Base-by-base conservation (phyloP, 371 early-diverging fungal species). In the Lichtheimia hyalospora region DNA sequence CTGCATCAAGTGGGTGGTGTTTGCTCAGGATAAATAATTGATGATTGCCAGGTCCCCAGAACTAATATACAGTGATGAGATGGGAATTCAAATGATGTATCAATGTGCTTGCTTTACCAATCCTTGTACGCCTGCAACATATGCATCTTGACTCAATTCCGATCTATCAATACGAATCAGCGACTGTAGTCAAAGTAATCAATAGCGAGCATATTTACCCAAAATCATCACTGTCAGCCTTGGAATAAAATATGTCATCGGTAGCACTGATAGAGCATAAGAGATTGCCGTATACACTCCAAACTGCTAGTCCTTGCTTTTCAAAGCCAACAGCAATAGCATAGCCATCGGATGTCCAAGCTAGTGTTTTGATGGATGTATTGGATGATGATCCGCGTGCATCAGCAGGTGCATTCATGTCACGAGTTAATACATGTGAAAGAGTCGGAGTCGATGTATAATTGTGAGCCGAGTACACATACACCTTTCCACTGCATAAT, bases 271-370 rank as follows among this genome's bases (percentile, higher is more conserved):
- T 81, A 28, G 85, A 77, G 54, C 85, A 84, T 5, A 94, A 61
- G n/a, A 88, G 67, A 3, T 80, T 70, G 6, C 94, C 94, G 67
- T 84, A 94, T 2, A 88, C 88, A 74, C 91, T 92, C 91, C 92
- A 92, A 3, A 92, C 70, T 2, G 89, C 79, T 16, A 92, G 59
- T 14, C 94, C 79, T 28, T 82, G 84, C 48, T 67, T 56, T 28
- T 65, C 70, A 75, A 84, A 90, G 21, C 89, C 90, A 52, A 86
- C 89, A 1, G 92, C 89, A 14, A 94, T 63, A 0, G 89, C 89
- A 60, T 83, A 84, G 40, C 92, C 92, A 69, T 92, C 91, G 7
- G 82, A 77, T 14, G 91, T 86, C 94, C 94, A 94, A 21, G 74
- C 77, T 15, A 93, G 44, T 28, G 48, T 63, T 23, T 49, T 51